Evolutionary conservation across 2,329 filamentous ascomycete species (phyloP).

Genomic region (Penicillium sp.): DNA sequence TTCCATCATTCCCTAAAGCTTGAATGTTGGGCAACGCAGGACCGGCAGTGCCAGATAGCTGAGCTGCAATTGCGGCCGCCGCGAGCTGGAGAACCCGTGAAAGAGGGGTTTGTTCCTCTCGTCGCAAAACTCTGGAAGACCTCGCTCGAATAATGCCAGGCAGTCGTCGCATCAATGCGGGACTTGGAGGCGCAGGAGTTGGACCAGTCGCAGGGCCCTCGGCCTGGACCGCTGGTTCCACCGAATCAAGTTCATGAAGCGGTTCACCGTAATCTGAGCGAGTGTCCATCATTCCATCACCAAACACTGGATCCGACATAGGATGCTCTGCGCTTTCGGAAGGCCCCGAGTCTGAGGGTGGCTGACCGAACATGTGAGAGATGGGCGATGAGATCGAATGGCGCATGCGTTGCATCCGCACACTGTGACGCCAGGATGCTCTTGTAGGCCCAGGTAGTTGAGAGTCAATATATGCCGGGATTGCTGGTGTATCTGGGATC

Average conservation of each 20-base stretch:
- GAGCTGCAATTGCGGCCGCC: conserved; percentile 61
- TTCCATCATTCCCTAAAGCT: conserved; percentile 51
- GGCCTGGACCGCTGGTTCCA: conserved; percentile 38
- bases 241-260: conserved; percentile 42
- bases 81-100: conserved; percentile 61
- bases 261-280: conserved; percentile 40
- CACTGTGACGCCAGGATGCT: conserved; percentile 40
- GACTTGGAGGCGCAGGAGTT: conserved; percentile 25
- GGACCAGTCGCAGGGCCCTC: conserved; percentile 28
- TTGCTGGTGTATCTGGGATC: conserved; percentile 29
- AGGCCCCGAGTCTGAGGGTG: conserved; percentile 27
- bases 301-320: conserved; percentile 27
- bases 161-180: conserved; percentile 38
- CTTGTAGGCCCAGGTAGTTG: conserved; percentile 29
- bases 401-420: conserved; percentile 42
- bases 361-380: conserved; percentile 44
- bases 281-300: conserved; percentile 37
- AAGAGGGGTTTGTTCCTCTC: conserved; percentile 60
- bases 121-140: conserved; percentile 51
- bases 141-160: conserved; percentile 49
- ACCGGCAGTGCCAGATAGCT: conserved; percentile 59
- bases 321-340: conserved; percentile 28
- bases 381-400: conserved; percentile 45
- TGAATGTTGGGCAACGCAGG: conserved; percentile 55
- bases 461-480: conserved; percentile 29